phyloP scores from a whole-genome alignment of 176 grass and related monocot species.

The Phoenix roebelenii region DNA sequence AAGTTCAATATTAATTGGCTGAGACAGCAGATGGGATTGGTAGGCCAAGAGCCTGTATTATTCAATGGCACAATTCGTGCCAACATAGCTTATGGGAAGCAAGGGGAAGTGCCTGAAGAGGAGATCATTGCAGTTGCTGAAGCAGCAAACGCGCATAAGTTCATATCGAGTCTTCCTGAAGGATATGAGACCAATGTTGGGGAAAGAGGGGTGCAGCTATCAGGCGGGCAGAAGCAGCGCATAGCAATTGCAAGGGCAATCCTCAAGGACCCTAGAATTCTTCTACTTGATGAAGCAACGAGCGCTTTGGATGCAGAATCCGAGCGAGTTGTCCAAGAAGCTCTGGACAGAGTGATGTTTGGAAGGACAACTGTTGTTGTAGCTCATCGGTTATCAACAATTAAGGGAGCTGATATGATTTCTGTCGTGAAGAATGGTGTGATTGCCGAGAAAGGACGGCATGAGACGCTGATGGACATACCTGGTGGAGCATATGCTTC shows the following conservation, averaged over 20 bases:
- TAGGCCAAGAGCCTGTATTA: constrained; percentile 58
- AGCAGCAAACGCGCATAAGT: constrained; percentile 46
- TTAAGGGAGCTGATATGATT: constrained; percentile 34
- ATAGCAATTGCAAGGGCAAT: constrained; percentile 61
- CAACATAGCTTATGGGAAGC: constrained; percentile 68
- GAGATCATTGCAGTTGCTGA: constrained; percentile 45
- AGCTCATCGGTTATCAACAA: constrained; percentile 38
- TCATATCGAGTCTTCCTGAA: constrained; percentile 47
- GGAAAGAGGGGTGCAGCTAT: constrained; percentile 51
- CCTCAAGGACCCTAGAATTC: constrained; percentile 33
- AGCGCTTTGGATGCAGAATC: constrained; percentile 51
- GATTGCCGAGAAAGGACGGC: constrained; percentile 36
- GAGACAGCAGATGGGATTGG: constrained; percentile 55
- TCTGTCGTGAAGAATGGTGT: constrained; percentile 36
- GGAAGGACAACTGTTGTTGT: constrained; percentile 35
- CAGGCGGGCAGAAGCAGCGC: constrained; percentile 62
- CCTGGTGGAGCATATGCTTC: constrained; percentile 28
- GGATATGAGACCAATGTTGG: constrained; percentile 52
- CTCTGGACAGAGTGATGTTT: constrained; percentile 40
- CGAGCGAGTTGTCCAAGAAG: constrained; percentile 45
- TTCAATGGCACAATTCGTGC: constrained; percentile 53
- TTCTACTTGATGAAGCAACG: constrained; percentile 54
- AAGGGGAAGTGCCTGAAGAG: constrained; percentile 38
- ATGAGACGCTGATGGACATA: constrained; percentile 23
- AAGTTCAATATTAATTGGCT: constrained; percentile 56